These are phyloP conservation scores for Globisporangium abappressorium DNA, from an alignment of 352 stramenopile species.

Conservation along the genomic window DNA sequence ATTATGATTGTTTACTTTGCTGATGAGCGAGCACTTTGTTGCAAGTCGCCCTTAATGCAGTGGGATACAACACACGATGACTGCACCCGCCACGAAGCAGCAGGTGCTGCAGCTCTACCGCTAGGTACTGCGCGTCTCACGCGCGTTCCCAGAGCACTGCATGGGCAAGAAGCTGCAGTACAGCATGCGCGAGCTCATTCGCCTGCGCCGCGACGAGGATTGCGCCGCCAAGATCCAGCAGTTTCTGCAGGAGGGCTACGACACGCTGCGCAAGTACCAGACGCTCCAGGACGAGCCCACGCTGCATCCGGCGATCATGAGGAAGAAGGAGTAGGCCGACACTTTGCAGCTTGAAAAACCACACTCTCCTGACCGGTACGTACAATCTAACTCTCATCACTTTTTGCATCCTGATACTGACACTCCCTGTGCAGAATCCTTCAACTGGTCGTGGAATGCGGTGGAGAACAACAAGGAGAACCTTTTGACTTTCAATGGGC, in stretches of 20 bases:
- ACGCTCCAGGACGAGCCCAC: conserved; percentile 39
- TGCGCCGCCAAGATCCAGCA: conserved; percentile 33
- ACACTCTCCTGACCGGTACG: too few species aligned
- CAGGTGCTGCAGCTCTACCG: conserved; percentile 68
- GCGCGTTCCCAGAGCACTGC: conserved; percentile 47
- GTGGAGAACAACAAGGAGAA: too few species aligned
- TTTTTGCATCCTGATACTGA: too few species aligned
- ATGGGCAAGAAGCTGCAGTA: conserved; percentile 71
- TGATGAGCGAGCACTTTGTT: too few species aligned
- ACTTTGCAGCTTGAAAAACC: background rate
- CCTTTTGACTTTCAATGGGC: too few species aligned
- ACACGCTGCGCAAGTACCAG: conserved; percentile 57
- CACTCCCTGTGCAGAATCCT: too few species aligned
- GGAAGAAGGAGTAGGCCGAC: conserved; percentile 32
- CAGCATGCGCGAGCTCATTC: conserved; percentile 70
- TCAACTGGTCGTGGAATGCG: too few species aligned
- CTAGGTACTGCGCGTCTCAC: conserved; percentile 46
- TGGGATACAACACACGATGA: background rate
- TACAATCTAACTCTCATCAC: too few species aligned
- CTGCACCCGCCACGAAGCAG: conserved; percentile 10
- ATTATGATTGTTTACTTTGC: too few species aligned
- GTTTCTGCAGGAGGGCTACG: conserved; percentile 48
- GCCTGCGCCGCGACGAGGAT: conserved; percentile 48
- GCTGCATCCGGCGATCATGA: conserved; percentile 55
- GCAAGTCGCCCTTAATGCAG: too few species aligned